Conservation (phyloP, 768 basidiomycete genomes). For the Kwoniella bestiolae region DNA sequence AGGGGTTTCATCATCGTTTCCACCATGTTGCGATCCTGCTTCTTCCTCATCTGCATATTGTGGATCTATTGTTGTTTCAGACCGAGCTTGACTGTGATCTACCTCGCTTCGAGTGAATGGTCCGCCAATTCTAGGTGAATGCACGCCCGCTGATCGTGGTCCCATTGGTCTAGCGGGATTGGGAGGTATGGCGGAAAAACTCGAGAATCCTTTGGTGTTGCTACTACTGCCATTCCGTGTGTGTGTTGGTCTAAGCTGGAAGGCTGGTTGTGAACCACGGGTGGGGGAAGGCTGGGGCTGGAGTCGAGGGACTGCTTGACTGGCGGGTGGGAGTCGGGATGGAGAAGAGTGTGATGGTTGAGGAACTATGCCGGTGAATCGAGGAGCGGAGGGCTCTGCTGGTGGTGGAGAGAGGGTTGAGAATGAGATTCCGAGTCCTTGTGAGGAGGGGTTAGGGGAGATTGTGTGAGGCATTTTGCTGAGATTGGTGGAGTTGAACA, state of each 20-base stretch:
- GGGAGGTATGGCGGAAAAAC: slow-evolving; percentile 38
- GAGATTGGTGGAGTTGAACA: neutral
- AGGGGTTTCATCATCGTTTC: slow-evolving; percentile 21
- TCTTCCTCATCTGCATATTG: neutral
- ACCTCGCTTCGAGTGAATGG: neutral
- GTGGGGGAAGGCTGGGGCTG: slow-evolving; percentile 16
- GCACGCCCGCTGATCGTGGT: slow-evolving; percentile 12
- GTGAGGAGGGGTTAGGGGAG: slow-evolving; percentile 31
- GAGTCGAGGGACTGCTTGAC: neutral
- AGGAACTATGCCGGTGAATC: slow-evolving; percentile 18
- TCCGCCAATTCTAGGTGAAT: slow-evolving; percentile 14
- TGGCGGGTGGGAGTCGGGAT: slow-evolving; percentile 2
- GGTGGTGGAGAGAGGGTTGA: slow-evolving; percentile 43
- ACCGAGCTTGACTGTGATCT: neutral
- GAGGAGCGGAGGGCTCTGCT: slow-evolving; percentile 8
- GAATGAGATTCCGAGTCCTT: slow-evolving; percentile 46
- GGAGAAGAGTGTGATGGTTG: slow-evolving; percentile 6
- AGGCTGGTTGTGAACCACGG: slow-evolving; percentile 25
- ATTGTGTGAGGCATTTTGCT: slow-evolving; percentile 41
- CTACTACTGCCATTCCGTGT: slow-evolving; percentile 16
- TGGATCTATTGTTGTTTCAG: slow-evolving; percentile 2
- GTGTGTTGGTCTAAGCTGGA: slow-evolving; percentile 44
- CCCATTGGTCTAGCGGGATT: slow-evolving; percentile 23
- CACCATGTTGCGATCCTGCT: neutral
- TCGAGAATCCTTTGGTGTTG: slow-evolving; percentile 30